A percentile compares a stretch with the other conserved stretches of the same genome.
Conservation (phyloP, 2,329 filamentous ascomycete genomes). For the Lachnum nothofagi region DNA sequence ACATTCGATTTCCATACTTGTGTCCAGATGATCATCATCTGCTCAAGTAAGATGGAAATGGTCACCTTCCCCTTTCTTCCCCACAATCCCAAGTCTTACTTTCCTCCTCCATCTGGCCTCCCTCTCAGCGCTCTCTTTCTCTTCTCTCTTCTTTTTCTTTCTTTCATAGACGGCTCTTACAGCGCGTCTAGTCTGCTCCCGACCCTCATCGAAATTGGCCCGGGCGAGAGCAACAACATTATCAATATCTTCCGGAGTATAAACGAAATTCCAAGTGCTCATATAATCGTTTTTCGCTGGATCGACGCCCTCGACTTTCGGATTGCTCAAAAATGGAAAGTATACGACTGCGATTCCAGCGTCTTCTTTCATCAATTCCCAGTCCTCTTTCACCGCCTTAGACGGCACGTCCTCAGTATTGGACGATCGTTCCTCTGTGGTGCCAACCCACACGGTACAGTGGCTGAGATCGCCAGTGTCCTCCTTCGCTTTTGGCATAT, state of each 20-base stretch:
- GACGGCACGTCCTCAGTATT: constrained; percentile 47
- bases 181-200: constrained; percentile 69
- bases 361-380: constrained; percentile 66
- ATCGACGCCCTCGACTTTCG: constrained; percentile 73
- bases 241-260: constrained; percentile 85
- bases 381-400: constrained; percentile 53
- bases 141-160: constrained; percentile 66
- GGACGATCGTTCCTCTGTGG: constrained; percentile 64
- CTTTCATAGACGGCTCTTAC: constrained; percentile 88
- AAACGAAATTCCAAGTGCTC: constrained; percentile 97
- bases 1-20: not conserved
- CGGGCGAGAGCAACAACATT: constrained; percentile 73
- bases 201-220: constrained; percentile 82
- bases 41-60: constrained; percentile 53
- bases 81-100: constrained; percentile 47
- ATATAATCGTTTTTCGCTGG: constrained; percentile 80
- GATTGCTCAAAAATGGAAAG: constrained; percentile 81
- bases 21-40: not conserved
- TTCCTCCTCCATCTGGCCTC: constrained; percentile 42
- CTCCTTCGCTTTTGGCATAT: constrained; percentile 23
- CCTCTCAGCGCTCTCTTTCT: constrained; percentile 41
- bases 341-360: constrained; percentile 88
- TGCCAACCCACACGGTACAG: constrained; percentile 94
- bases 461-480: constrained; percentile 66
- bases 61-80: constrained; percentile 57